These are phyloP conservation scores for Lactifluus volemus DNA, from an alignment of 768 basidiomycete genomes.

Conservation along the genomic window DNA sequence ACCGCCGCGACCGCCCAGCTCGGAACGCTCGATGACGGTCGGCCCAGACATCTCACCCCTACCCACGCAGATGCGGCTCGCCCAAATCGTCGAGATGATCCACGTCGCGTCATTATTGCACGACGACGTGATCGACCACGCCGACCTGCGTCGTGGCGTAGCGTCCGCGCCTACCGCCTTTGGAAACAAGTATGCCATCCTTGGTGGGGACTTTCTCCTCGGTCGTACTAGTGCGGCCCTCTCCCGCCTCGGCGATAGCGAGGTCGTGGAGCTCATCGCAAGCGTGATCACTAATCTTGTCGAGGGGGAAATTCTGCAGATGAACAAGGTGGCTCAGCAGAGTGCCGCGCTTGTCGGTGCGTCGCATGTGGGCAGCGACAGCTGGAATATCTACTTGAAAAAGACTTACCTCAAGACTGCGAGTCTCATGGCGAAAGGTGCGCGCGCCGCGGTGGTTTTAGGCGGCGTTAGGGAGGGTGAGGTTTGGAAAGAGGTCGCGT, in stretches of 20 bases:
- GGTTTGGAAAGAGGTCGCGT: constrained; percentile 80
- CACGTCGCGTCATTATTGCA: constrained; percentile 92
- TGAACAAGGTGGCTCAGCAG: constrained; percentile 43
- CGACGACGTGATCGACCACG: constrained; percentile 78
- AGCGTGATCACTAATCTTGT: constrained; percentile 91
- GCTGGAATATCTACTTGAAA: constrained; percentile 74
- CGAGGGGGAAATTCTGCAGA: constrained; percentile 92
- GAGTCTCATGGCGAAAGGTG: constrained; percentile 81
- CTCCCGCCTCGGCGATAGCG: constrained; percentile 73
- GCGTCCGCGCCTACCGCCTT: constrained; percentile 67
- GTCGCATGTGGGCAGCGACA: constrained; percentile 33
- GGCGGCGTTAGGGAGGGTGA: constrained; percentile 76
- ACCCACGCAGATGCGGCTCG: constrained; percentile 85
- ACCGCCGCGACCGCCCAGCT: constrained; percentile 25
- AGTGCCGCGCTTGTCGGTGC: constrained; percentile 25
- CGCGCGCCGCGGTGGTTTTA: constrained; percentile 77
- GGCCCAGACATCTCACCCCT: constrained; percentile 39
- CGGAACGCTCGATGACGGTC: constrained; percentile 28
- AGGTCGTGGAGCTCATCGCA: constrained; percentile 90
- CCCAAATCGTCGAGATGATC: constrained; percentile 97
- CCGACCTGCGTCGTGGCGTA: constrained; percentile 59
- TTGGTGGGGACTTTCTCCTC: constrained; percentile 93
- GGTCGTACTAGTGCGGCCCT: constrained; percentile 86
- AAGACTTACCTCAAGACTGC: constrained; percentile 94
- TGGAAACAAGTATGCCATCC: constrained; percentile 88